phyloP scores from a whole-genome alignment of 805 yeast species.

The Candida easanensis region DNA sequence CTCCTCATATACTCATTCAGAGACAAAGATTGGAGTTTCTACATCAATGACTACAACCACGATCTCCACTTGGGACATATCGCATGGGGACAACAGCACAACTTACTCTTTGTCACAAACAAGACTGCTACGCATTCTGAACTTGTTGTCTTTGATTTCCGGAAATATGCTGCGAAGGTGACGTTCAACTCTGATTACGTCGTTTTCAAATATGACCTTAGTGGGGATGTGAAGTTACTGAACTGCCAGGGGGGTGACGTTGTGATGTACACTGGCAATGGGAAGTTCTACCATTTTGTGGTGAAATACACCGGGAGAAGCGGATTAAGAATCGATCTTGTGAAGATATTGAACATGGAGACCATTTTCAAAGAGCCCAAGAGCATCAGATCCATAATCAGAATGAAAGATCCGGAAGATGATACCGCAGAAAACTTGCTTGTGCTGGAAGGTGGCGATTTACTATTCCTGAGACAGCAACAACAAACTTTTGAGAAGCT shows the following conservation, averaged over 20 bases:
- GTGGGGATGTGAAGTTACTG: slow-evolving; percentile 15
- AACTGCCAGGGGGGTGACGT: slow-evolving; percentile 24
- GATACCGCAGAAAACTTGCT: slow-evolving; percentile 21
- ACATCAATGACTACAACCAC: slow-evolving; percentile 26
- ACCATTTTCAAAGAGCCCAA: slow-evolving; percentile 12
- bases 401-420: slow-evolving; percentile 7
- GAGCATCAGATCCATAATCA: slow-evolving; percentile 15
- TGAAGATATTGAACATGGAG: slow-evolving; percentile 16
- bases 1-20: slow-evolving; percentile 23
- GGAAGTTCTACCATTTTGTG: slow-evolving; percentile 24
- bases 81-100: slow-evolving; percentile 20
- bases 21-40: slow-evolving; percentile 27
- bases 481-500: slow-evolving; percentile 11
- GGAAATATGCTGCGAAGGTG: slow-evolving; percentile 14
- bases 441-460: slow-evolving; percentile 25
- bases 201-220: slow-evolving; percentile 30
- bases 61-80: slow-evolving; percentile 19
- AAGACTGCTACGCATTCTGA: slow-evolving; percentile 20
- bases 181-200: slow-evolving; percentile 24
- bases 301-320: slow-evolving; percentile 14
- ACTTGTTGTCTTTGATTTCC: slow-evolving; percentile 25
- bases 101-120: slow-evolving; percentile 22
- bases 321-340: slow-evolving; percentile 22
- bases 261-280: slow-evolving; percentile 18
- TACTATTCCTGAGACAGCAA: slow-evolving; percentile 19